phyloP scores from a whole-genome alignment of 148 eudicot genomes.

The Limonium bicolor region DNA sequence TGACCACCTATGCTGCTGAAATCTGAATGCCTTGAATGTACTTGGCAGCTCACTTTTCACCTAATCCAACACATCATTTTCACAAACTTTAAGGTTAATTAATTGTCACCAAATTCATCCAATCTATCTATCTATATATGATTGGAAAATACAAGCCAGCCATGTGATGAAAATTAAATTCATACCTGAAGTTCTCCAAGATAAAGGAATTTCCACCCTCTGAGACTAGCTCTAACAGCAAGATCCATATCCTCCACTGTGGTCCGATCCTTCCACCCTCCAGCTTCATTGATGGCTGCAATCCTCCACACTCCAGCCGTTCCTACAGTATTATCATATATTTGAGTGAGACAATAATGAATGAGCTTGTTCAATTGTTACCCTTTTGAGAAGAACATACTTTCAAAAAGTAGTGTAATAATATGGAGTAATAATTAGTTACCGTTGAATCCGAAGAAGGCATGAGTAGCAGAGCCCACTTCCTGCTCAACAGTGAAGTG shows the following conservation, averaged over 20 bases:
- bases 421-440: too few relatives aligned
- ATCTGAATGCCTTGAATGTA: conserved; percentile 88
- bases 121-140: not conserved
- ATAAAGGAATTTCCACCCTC: conserved; percentile 90
- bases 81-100: not conserved
- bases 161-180: too few relatives aligned
- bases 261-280: conserved; percentile 95
- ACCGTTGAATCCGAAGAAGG: conserved; percentile 97
- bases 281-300: conserved; percentile 84
- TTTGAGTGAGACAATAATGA: too few relatives aligned
- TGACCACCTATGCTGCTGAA: conserved; percentile 92
- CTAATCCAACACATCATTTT: conserved; percentile 15
- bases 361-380: too few relatives aligned
- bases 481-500: conserved; percentile 96
- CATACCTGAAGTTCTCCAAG: conserved; percentile 88
- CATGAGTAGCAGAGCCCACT: conserved; percentile 95
- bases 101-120: not conserved
- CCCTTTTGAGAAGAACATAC: too few relatives aligned
- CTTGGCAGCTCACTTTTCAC: conserved; percentile 95
- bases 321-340: too few relatives aligned
- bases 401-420: too few relatives aligned
- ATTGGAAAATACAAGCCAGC: too few relatives aligned
- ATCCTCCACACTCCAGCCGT: conserved; percentile 98
- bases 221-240: conserved; percentile 84
- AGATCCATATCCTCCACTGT: conserved; percentile 98